phyloP scores from a whole-genome alignment of 352 stramenopile genomes.

The Globisporangium spiculum region DNA sequence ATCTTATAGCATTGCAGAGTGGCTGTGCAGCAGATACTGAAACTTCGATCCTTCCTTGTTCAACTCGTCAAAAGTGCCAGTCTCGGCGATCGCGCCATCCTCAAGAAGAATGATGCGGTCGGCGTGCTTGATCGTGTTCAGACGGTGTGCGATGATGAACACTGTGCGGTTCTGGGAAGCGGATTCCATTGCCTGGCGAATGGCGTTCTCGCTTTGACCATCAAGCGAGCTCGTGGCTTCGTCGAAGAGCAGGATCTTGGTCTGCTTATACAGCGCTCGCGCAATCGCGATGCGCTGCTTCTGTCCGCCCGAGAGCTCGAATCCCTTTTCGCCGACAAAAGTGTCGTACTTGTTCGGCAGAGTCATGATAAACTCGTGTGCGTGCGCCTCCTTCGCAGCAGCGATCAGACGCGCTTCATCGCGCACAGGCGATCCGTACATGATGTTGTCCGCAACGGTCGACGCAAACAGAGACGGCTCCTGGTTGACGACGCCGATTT shows the following conservation, averaged over 20 bases:
- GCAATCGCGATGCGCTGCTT: conserved; percentile 94
- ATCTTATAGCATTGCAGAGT: conserved; percentile 53
- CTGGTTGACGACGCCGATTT: conserved; percentile 88
- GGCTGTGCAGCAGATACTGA: conserved; percentile 64
- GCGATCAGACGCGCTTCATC: conserved; percentile 56
- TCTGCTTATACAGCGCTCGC: conserved; percentile 76
- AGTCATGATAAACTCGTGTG: conserved; percentile 75
- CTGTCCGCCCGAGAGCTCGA: conserved; percentile 96
- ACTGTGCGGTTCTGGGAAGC: conserved; percentile 69
- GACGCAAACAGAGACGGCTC: conserved; percentile 81
- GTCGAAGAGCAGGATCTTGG: conserved; percentile 81
- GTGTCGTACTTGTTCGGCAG: conserved; percentile 95
- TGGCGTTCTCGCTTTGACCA: conserved; percentile 76
- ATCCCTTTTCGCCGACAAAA: conserved; percentile 95
- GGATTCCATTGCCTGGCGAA: conserved; percentile 61
- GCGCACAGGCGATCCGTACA: conserved; percentile 57
- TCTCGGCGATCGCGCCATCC: conserved; percentile 74
- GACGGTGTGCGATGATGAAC: conserved; percentile 82
- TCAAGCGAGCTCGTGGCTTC: conserved; percentile 86
- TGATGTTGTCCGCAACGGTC: conserved; percentile 86
- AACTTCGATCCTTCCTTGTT: conserved; percentile 80
- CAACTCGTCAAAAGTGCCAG: conserved; percentile 71
- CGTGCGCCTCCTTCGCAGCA: conserved; percentile 68
- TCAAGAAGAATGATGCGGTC: conserved; percentile 84
- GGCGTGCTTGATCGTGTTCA: conserved; percentile 85